Evolutionary conservation across 177 flowering plant genomes (phyloP).

Genomic region (Vitis hybrid): DNA sequence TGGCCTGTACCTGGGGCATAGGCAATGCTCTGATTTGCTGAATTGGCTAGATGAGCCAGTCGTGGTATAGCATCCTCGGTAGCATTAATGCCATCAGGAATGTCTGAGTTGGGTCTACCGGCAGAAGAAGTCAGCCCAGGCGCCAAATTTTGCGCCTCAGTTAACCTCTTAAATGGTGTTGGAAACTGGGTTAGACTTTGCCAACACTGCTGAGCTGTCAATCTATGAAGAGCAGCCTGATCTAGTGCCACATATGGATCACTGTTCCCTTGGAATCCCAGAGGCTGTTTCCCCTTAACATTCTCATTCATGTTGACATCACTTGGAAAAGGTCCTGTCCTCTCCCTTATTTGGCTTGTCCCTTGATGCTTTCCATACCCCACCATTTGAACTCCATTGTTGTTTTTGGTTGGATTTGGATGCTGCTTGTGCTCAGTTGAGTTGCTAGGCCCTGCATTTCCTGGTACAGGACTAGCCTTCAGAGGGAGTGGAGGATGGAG

Average conservation of each 20-base stretch:
- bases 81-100: no score
- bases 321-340: not conserved
- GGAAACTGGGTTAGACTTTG: no score
- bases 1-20: no score
- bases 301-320: not conserved
- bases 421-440: not conserved
- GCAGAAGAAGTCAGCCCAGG: no score
- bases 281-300: not conserved
- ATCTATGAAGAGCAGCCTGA: no score
- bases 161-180: no score
- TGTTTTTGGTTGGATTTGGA: not conserved
- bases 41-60: no score
- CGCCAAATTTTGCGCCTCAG: no score
- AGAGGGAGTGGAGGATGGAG: no score
- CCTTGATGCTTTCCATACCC: not conserved
- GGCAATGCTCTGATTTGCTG: no score
- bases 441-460: not conserved
- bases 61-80: no score
- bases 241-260: not conserved
- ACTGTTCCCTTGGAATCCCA: not conserved
- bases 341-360: not conserved
- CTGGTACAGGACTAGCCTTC: not conserved
- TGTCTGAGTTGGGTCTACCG: no score
- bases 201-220: not conserved
- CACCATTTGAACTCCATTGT: not conserved